These are phyloP conservation scores for Suillus spraguei DNA, from an alignment of 768 basidiomycete genomes.

Conservation along the genomic window DNA sequence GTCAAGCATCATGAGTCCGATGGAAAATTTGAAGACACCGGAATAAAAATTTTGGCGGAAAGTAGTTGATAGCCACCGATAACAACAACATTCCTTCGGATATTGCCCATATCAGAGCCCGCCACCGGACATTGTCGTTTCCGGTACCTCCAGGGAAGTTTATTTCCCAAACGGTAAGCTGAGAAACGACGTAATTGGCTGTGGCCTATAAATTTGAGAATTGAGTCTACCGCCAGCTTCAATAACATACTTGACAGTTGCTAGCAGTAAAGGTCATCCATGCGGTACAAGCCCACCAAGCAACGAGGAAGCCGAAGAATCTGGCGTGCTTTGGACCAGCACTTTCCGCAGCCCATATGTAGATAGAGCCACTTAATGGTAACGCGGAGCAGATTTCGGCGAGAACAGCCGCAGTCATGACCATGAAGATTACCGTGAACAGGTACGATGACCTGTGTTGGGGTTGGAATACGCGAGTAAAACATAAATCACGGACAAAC, in stretches of 20 bases:
- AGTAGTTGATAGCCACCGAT: conserved; percentile 81
- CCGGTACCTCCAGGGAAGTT: conserved; percentile 81
- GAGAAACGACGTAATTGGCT: conserved; percentile 88
- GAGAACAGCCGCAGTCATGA: conserved; percentile 82
- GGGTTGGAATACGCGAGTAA: neutral
- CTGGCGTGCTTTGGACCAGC: conserved; percentile 86
- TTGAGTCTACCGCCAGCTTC: neutral
- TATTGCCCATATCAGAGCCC: conserved; percentile 82
- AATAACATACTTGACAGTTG: conserved; percentile 72
- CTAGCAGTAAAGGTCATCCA: conserved; percentile 95
- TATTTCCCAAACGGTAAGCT: conserved; percentile 76
- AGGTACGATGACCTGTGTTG: conserved; percentile 79
- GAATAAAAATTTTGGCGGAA: conserved; percentile 80
- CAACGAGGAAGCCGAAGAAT: conserved; percentile 87
- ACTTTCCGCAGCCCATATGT: conserved; percentile 93
- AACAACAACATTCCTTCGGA: conserved; percentile 73
- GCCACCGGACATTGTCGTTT: conserved; percentile 79
- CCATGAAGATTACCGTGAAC: conserved; percentile 84
- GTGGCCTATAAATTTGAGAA: conserved; percentile 55
- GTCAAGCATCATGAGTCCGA: conserved; percentile 79
- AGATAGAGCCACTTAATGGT: conserved; percentile 88
- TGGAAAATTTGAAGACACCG: conserved; percentile 72
- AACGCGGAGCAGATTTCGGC: conserved; percentile 92
- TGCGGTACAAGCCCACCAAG: conserved; percentile 94
- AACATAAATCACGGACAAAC: conserved; percentile 36